Base-by-base conservation (phyloP, 192 early-diverging fungal genomes). In the Coemansia sp. region DNA sequence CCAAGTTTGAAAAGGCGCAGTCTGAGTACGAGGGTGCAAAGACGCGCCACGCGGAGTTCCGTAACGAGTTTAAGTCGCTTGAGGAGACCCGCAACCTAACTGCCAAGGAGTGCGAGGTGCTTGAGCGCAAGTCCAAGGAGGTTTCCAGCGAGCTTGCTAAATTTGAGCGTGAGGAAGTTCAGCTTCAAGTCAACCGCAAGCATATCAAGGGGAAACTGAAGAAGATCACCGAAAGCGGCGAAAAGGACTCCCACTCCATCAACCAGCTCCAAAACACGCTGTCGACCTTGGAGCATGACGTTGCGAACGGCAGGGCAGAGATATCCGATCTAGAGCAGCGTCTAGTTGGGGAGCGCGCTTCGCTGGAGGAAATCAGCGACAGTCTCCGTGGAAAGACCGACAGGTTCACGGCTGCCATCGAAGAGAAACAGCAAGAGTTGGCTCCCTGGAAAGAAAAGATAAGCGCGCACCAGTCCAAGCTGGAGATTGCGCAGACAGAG, bases 341-440 rank as follows among this genome's bases (percentile, higher is more conserved):
- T 7, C 63, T 94, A 31, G 82, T 71, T 12, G 70, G 15, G 15
- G 94, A 95, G 61, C 90, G 94, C 45, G 74, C 70, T 12, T 74
- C 75, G 52, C 75, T 99, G 45, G 92, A 94, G 52, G 82, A 88
- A 29, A 94, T 99, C 59, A 84, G 84, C 35, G 84, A 89, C 67
- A 84, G 88, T 40, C 78, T 98, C 53, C 86, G 87, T 81, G 92
- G 90, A 39, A 98, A 98, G 72, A 97, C 97, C 0, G 87, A 93
- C 34, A 84, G 59, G n/a, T 90, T 91, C 66, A 87, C 93, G 43
- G 71, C 80, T 28, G 74, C 93, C 45, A 95, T 99, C 21, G 93
- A 93, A 67, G 81, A 89, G 53, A 86, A 93, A 64, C 93, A 99
- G 72, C 86, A 85, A 26, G 87, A 93, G 61, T 77, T 97, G 20